Base-by-base conservation (phyloP, 1,139 yeast genomes). In the Pichia sp. region DNA sequence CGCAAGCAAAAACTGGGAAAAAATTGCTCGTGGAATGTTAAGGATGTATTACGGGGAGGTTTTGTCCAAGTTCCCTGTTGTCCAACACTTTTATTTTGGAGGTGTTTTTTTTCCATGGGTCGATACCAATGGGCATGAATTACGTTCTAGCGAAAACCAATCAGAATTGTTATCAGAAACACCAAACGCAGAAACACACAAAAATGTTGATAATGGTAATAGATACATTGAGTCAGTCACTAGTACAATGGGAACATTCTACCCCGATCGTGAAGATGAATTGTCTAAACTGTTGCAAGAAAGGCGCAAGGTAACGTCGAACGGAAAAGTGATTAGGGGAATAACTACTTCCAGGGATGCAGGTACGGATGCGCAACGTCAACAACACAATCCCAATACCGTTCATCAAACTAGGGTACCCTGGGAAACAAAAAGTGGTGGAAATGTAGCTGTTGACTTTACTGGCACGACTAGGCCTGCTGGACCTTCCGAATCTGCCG, bases 71-170 rank as follows among this genome's bases (percentile, higher is more conserved):
- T 87, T 84, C 63, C 96, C 96, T 0, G 96, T 90, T 15, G 90
- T 89, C 2, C 99, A 93, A 69, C 99, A 93, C 71, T 93, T 95
- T 65, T 85, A 87, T 76, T 92, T 92, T 72, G 98, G 99, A 0
- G 69, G 73, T 1, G 80, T 75, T 0, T 70, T 87, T 10, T 89
- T 79, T 64, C 90, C 93, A 0, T 87, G 92, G 92, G 64, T 63
- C 29, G 79, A 80, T 54, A 40, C 57, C 0, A 59, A 57, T 1
- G 67, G 69, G 0, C 29, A 66, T 8, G 29, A 45, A 5, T 26
- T 49, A 10, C 46, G 41, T 13, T 49, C 51, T 4, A 49, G 51
- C 42, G 51, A 49, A 42, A 42, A 42, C 15, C 48, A 45, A 15
- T 15, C 34, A 13, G 48, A 42, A n/a, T 5, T 8, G 5, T 8